Base-by-base conservation (phyloP, 2,329 filamentous ascomycete genomes). In the Phialemonium atrogriseum region DNA sequence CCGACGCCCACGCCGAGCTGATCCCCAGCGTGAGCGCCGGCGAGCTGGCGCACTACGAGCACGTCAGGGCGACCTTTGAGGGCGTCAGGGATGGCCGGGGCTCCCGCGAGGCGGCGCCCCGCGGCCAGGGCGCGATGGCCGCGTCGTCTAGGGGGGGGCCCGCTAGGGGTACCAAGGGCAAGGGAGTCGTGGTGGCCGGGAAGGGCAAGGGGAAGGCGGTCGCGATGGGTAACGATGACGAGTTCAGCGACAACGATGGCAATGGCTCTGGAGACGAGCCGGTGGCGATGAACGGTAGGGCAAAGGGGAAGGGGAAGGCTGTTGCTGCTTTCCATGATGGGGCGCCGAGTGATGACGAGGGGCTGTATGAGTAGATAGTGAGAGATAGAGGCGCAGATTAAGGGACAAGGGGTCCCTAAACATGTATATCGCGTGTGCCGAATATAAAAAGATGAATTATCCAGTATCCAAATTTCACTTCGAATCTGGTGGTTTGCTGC, bases 11-110 rank as follows among this genome's bases (percentile, higher is more conserved):
- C 48, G 64, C 65, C 25, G 91, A 96, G 59, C 70, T 98, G 24
- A 80, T 96, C n/a, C 88, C 88, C 11, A 88, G 81, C 60, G 91
- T 98, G 31, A 94, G 86, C 49, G 79, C 82, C 9, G 89, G 94
- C 40, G 91, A 98, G 60, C 63, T 98, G 24, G 73, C 81, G 28
- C 91, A 98, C 52, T 98, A 96, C 47, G 84, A 94, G 51, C 65
- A 73, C 1, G 89, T 98, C 5, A 69, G 91, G 23, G 76, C 72
- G 12, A 73, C 77, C 12, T 98, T 98, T 50, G 91, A 98, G 51
- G 80, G 80, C 8, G 59, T 55, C 5, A 60, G 62, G 15, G 57
- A 62, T 7, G 59, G 55, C 5, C 60, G 61, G 14, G 57, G n/a
- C n/a, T n/a, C n/a, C n/a, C n/a, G n/a, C n/a, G n/a, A n/a, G n/a